Conservation (phyloP, 1,139 yeast species). For the Eremothecium gossypii region DNA sequence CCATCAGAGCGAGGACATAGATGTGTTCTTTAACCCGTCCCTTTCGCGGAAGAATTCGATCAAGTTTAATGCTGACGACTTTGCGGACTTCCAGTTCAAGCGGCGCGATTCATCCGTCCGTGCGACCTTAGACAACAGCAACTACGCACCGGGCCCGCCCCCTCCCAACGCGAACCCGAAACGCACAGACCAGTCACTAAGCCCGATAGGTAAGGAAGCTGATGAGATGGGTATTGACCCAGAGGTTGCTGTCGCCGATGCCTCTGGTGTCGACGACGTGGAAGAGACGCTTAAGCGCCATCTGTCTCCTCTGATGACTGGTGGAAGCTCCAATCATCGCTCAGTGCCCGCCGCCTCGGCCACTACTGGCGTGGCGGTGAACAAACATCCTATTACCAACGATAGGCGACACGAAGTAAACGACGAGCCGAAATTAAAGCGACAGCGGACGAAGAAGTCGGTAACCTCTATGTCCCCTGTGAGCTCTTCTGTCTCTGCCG, state of each 20-base stretch:
- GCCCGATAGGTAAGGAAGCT: slow-evolving; percentile 1
- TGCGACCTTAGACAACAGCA: slow-evolving; percentile 15
- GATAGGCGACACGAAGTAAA: neutral
- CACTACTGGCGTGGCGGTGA: slow-evolving; percentile 3
- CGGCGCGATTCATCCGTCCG: slow-evolving; percentile 24
- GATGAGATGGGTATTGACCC: slow-evolving; percentile 4
- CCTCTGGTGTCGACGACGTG: slow-evolving; percentile 5
- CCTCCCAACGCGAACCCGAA: slow-evolving; percentile 1
- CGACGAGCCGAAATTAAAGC: neutral
- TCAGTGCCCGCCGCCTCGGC: neutral
- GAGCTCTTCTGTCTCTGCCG: neutral
- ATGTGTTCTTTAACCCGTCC: slow-evolving; percentile 14
- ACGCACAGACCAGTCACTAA: slow-evolving; percentile 1
- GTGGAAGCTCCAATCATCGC: neutral
- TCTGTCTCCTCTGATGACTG: slow-evolving; percentile 3
- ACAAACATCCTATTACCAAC: slow-evolving; percentile 1
- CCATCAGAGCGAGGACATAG: slow-evolving; percentile 12
- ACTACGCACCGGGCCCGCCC: slow-evolving; percentile 9
- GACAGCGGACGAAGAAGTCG: slow-evolving; percentile 1
- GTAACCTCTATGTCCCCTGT: neutral
- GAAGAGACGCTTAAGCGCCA: slow-evolving; percentile 9
- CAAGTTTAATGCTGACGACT: slow-evolving; percentile 23
- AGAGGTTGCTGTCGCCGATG: slow-evolving; percentile 4
- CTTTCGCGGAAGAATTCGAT: slow-evolving; percentile 20
- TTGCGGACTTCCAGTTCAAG: slow-evolving; percentile 21